These are phyloP conservation scores for Pestalotiopsis fici DNA, from an alignment of 2,329 filamentous ascomycete genomes.

Conservation along the genomic window DNA sequence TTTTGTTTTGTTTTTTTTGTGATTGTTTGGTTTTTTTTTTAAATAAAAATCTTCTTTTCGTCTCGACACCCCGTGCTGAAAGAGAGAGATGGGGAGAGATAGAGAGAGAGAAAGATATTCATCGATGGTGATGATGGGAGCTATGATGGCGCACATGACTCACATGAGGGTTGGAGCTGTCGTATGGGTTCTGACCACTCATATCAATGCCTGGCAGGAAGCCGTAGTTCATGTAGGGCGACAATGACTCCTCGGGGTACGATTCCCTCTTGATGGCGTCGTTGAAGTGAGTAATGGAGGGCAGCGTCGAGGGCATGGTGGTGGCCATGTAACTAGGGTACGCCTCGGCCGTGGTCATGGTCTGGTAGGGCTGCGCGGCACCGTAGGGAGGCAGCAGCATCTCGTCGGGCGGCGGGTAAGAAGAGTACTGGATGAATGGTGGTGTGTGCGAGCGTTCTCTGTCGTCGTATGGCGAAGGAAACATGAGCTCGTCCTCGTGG, in stretches of 20 bases:
- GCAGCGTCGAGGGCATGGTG: conserved; percentile 60
- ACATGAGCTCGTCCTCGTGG: conserved; percentile 66
- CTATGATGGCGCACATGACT: conserved; percentile 52
- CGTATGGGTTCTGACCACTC: conserved; percentile 61
- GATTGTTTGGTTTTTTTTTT: neutral
- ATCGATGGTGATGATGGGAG: conserved; percentile 32
- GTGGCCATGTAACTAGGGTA: conserved; percentile 60
- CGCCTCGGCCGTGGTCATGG: conserved; percentile 50
- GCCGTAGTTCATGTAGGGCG: conserved; percentile 68
- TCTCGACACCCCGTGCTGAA: neutral
- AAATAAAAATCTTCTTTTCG: too few relatives aligned
- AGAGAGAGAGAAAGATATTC: conserved; percentile 21
- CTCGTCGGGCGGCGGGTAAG: conserved; percentile 69
- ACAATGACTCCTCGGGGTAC: conserved; percentile 60
- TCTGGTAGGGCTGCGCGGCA: conserved; percentile 51
- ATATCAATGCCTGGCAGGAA: conserved; percentile 68
- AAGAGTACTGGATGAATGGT: conserved; percentile 66
- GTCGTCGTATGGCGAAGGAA: conserved; percentile 60
- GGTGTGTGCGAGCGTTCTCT: conserved; percentile 72
- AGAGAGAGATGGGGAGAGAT: neutral
- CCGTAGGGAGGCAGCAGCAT: conserved; percentile 62
- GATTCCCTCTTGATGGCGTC: conserved; percentile 69
- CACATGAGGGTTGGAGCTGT: conserved; percentile 74
- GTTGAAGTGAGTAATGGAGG: conserved; percentile 64
- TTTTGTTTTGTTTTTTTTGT: conserved; percentile 10